A percentile compares a stretch with the other conserved stretches of the same genome.
These are phyloP conservation scores for Heimioporus sp. DNA, from an alignment of 768 basidiomycete species.

Conservation along the genomic window DNA sequence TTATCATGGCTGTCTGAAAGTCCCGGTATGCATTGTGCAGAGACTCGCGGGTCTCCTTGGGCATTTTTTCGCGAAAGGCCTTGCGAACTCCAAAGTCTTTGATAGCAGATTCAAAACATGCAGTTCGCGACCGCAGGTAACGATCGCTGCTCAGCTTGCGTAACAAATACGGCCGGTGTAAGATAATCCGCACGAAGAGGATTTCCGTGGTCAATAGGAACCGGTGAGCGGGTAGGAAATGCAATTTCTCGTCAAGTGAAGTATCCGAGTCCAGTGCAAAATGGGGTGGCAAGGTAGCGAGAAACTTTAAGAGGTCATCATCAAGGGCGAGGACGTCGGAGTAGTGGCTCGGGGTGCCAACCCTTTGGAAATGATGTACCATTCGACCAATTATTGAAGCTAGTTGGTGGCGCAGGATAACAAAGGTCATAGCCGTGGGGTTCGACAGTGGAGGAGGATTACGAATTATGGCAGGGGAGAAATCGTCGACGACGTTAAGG, in stretches of 20 bases:
- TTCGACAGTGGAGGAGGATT: constrained; percentile 58
- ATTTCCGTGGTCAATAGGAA: constrained; percentile 90
- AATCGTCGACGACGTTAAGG: constrained; percentile 67
- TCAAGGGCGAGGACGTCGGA: constrained; percentile 80
- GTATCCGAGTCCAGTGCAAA: constrained; percentile 75
- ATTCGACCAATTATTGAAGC: constrained; percentile 86
- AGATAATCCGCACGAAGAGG: constrained; percentile 77
- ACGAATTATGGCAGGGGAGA: constrained; percentile 40
- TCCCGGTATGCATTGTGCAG: constrained; percentile 82
- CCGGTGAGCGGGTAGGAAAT: constrained; percentile 77
- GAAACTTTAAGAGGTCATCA: constrained; percentile 78
- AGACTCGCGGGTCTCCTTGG: constrained; percentile 64
- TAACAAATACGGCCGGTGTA: constrained; percentile 87
- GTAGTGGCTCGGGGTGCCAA: constrained; percentile 75
- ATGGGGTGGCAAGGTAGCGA: constrained; percentile 74
- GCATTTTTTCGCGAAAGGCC: constrained; percentile 58
- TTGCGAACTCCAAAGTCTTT: constrained; percentile 81
- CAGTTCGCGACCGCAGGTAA: constrained; percentile 75
- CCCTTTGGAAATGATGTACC: constrained; percentile 90
- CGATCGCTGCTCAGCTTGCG: constrained; percentile 73
- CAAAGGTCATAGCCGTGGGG: constrained; percentile 85
- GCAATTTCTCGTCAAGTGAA: constrained; percentile 63
- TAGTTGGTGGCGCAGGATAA: constrained; percentile 80
- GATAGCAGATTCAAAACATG: constrained; percentile 90
- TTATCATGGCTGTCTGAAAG: constrained; percentile 88